Percentiles rank a stretch among this genome's conserved stretches.
These are phyloP conservation scores for Ormosia emarginata DNA, from an alignment of 306 rosid genomes.

Conservation along the genomic window DNA sequence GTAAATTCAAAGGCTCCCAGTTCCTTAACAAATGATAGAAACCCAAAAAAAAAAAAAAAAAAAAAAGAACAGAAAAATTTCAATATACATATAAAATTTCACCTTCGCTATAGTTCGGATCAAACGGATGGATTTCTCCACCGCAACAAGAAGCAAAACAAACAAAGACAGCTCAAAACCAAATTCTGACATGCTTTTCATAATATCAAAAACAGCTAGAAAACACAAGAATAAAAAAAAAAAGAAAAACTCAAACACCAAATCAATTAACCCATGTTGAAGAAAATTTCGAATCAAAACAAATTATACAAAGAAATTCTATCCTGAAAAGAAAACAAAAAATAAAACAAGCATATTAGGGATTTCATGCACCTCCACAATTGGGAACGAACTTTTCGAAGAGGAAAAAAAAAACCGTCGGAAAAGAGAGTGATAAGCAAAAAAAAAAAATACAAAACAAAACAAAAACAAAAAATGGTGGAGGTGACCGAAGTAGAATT, in stretches of 20 bases:
- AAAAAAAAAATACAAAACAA: background rate
- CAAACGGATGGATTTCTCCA: background rate
- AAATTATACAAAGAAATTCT: background rate
- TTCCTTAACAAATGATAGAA: background rate
- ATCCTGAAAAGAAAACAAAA: background rate
- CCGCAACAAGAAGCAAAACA: background rate
- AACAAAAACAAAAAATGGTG: too few relatives aligned
- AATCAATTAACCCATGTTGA: background rate
- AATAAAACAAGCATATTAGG: background rate
- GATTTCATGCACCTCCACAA: slow-evolving; percentile 5
- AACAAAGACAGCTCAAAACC: background rate
- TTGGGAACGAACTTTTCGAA: background rate
- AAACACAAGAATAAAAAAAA: background rate
- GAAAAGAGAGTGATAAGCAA: background rate
- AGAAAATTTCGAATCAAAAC: background rate
- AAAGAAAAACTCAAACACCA: background rate
- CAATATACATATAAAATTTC: background rate
- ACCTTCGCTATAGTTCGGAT: background rate
- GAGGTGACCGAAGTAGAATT: background rate
- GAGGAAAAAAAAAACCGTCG: background rate
- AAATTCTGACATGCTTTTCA: background rate
- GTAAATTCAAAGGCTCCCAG: background rate
- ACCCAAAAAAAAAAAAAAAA: background rate
- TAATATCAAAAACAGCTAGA: background rate
- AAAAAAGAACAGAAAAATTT: too few relatives aligned